These are phyloP conservation scores for Paratinospora sagittata DNA, from an alignment of 164 flowering plant genomes.

Conservation along the genomic window DNA sequence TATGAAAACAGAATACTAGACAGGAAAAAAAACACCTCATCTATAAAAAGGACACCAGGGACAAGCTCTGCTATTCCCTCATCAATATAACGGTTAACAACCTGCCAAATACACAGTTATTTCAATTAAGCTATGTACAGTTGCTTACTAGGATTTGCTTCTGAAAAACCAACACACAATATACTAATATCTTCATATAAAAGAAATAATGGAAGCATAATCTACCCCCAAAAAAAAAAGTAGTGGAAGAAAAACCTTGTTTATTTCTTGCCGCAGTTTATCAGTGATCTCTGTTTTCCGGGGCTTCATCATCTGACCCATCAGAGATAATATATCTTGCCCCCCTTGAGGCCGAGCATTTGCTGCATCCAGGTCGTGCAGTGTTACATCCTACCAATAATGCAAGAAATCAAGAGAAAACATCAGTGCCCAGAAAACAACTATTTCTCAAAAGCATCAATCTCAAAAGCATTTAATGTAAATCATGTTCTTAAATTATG, in stretches of 20 bases:
- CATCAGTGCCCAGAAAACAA: neutral
- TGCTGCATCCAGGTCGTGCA: constrained; percentile 62
- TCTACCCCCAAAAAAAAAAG: constrained; percentile 10
- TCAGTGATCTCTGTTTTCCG: constrained; percentile 96
- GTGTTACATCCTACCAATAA: constrained; percentile 64
- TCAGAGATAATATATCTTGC: constrained; percentile 52
- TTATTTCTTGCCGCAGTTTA: constrained; percentile 87
- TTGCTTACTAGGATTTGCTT: no score
- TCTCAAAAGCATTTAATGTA: neutral
- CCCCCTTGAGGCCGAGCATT: constrained; percentile 76
- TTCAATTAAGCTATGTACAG: constrained; percentile 9
- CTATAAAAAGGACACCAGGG: constrained; percentile 93
- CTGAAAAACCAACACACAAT: constrained; percentile 9
- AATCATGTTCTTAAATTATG: constrained; percentile 1
- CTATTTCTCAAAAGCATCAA: neutral
- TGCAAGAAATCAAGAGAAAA: constrained; percentile 22
- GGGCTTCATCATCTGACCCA: constrained; percentile 96
- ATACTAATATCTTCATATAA: constrained; percentile 19
- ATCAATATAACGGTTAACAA: constrained; percentile 84
- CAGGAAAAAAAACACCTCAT: constrained; percentile 44
- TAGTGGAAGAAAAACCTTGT: constrained; percentile 76
- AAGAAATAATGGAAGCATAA: neutral
- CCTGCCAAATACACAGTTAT: constrained; percentile 37
- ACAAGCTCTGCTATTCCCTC: constrained; percentile 97
- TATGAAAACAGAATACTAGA: constrained; percentile 15